A percentile compares a stretch with the other conserved stretches of the same genome.
phyloP scores from a whole-genome alignment of 2,329 filamentous ascomycete genomes.

The Claviceps africana region DNA sequence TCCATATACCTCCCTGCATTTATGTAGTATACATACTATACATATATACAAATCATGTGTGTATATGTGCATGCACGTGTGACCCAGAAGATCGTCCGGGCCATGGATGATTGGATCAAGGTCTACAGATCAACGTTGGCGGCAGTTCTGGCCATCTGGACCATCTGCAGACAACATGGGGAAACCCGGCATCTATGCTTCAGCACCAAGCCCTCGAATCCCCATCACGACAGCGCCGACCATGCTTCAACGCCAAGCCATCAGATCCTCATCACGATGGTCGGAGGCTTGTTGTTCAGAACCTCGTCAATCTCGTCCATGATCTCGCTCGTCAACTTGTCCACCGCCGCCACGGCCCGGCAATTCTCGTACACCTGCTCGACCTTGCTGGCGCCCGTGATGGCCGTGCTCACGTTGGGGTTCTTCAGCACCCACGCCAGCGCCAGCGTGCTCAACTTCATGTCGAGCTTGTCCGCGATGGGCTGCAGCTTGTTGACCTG shows the following conservation, averaged over 20 bases:
- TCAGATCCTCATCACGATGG: conserved; percentile 22
- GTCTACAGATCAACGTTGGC: too few relatives aligned
- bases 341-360: conserved; percentile 34
- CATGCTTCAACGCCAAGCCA: too few relatives aligned
- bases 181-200: not conserved
- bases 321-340: conserved; percentile 45
- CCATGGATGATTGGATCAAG: too few relatives aligned
- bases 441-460: conserved; percentile 41
- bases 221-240: too few relatives aligned
- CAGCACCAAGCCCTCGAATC: too few relatives aligned
- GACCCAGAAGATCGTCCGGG: too few relatives aligned
- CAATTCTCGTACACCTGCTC: conserved; percentile 49
- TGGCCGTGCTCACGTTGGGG: conserved; percentile 45
- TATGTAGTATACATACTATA: too few relatives aligned
- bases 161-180: not conserved
- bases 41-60: not conserved
- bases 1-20: too few relatives aligned
- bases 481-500: conserved; percentile 45
- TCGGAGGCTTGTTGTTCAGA: conserved; percentile 43
- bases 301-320: conserved; percentile 45
- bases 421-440: conserved; percentile 51
- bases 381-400: conserved; percentile 43
- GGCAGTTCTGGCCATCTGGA: too few relatives aligned
- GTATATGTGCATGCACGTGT: not conserved
- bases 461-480: conserved; percentile 50